phyloP scores from a whole-genome alignment of 2,329 filamentous ascomycete species.

The Canariomyces notabilis region DNA sequence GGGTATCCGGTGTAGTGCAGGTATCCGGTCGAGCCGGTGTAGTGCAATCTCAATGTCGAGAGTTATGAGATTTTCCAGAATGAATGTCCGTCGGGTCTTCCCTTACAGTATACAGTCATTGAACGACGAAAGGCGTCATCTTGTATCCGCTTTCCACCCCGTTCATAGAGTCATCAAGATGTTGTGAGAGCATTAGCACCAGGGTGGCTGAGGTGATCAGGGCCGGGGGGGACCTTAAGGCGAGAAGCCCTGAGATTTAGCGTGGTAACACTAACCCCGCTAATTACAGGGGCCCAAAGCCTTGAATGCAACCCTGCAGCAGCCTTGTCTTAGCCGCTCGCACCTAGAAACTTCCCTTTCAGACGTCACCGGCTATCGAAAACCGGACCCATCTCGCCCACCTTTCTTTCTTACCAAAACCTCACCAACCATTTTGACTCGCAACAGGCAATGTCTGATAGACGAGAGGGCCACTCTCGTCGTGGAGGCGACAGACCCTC shows the following conservation, averaged over 20 bases:
- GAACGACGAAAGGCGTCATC: too few species aligned
- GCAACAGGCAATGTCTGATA: constrained; percentile 13
- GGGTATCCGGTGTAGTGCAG: too few species aligned
- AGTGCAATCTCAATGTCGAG: too few species aligned
- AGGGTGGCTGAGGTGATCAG: too few species aligned
- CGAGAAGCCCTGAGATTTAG: neutral
- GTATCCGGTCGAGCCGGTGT: too few species aligned
- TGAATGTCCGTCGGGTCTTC: too few species aligned
- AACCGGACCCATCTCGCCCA: neutral
- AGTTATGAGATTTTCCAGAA: too few species aligned
- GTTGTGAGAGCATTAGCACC: too few species aligned
- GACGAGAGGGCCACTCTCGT: constrained; percentile 16
- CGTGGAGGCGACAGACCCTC: constrained; percentile 15
- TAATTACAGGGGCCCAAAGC: constrained; percentile 4
- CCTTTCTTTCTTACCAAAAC: neutral
- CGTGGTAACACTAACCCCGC: neutral
- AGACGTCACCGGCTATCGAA: neutral
- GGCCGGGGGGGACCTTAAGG: too few species aligned
- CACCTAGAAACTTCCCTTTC: neutral
- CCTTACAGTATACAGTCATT: too few species aligned
- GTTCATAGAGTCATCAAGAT: too few species aligned
- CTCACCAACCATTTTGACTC: neutral
- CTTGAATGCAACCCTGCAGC: constrained; percentile 1
- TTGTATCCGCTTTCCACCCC: too few species aligned
- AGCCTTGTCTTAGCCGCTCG: neutral